Evolutionary conservation across 1,284 basidiomycete species (phyloP).

Genomic region (Fomitopsis betulina): DNA sequence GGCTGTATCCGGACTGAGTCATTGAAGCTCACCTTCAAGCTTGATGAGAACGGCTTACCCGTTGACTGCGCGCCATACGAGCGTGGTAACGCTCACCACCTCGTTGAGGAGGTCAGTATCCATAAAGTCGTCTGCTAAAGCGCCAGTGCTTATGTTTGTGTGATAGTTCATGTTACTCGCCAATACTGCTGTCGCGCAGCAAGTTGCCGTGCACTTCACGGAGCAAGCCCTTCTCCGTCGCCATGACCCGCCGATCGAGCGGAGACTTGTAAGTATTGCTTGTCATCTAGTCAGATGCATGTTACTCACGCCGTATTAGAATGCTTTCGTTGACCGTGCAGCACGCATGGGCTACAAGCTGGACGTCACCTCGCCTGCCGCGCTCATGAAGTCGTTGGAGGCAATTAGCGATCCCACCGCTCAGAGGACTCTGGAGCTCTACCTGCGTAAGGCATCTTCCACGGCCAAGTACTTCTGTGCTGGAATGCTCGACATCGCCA

Average conservation of each 20-base stretch:
- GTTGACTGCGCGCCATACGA: conserved; percentile 71
- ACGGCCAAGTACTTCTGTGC: conserved; percentile 97
- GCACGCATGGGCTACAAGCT: conserved; percentile 80
- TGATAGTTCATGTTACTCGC: conserved; percentile 88
- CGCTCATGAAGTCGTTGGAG: conserved; percentile 82
- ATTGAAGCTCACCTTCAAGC: conserved; percentile 69
- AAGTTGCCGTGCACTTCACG: conserved; percentile 89
- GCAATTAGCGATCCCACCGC: conserved; percentile 70
- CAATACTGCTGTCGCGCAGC: conserved; percentile 88
- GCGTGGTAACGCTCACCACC: conserved; percentile 68
- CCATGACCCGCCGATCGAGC: conserved; percentile 90
- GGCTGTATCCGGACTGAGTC: conserved; percentile 80
- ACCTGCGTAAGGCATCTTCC: conserved; percentile 87
- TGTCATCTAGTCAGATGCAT: background rate
- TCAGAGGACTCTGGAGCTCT: conserved; percentile 70
- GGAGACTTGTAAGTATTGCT: conserved; percentile 61
- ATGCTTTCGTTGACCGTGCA: conserved; percentile 75
- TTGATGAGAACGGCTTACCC: conserved; percentile 84
- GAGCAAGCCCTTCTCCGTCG: conserved; percentile 94
- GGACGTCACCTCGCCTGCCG: conserved; percentile 76
- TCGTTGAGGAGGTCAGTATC: conserved; percentile 80
- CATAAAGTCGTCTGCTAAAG: background rate
- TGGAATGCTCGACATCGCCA: conserved; percentile 98
- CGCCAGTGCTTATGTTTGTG: background rate
- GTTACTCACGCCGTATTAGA: conserved; percentile 37